Conservation (phyloP, 495 filamentous ascomycete genomes). For the Penicillium antarcticum region DNA sequence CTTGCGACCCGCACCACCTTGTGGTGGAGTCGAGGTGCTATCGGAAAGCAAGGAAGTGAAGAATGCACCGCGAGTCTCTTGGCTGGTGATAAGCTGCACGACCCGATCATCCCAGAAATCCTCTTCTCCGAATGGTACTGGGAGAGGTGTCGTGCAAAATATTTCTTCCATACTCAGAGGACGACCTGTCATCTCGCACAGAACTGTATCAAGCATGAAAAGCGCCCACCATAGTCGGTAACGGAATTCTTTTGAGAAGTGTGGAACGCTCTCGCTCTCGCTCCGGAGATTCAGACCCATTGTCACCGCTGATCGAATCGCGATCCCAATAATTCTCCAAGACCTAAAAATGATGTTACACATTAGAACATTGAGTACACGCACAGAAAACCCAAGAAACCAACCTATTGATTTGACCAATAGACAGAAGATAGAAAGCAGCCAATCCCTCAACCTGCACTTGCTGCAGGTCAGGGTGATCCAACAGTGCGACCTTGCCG, state of each 20-base stretch:
- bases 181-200: conserved; percentile 60
- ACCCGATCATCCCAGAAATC: conserved; percentile 29
- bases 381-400: too few relatives aligned
- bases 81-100: conserved; percentile 27
- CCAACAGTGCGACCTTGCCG: conserved; percentile 42
- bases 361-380: background rate
- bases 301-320: conserved; percentile 54
- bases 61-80: conserved; percentile 23
- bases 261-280: conserved; percentile 43
- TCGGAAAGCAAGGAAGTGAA: conserved; percentile 14
- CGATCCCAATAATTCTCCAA: conserved; percentile 58
- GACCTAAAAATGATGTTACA: conserved; percentile 36
- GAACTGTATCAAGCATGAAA: conserved; percentile 53
- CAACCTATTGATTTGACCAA: conserved; percentile 59
- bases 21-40: background rate
- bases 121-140: conserved; percentile 51
- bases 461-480: conserved; percentile 55
- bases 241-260: conserved; percentile 45
- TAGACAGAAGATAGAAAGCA: conserved; percentile 56
- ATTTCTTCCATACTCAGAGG: conserved; percentile 49
- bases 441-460: conserved; percentile 56
- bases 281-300: conserved; percentile 63
- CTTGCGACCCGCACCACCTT: background rate
- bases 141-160: conserved; percentile 55
- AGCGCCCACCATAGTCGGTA: conserved; percentile 52